Percentiles rank a stretch among this genome's conserved stretches.
Conservation (phyloP, 106 monocot genomes). For the Apostasia shenzhenica region DNA sequence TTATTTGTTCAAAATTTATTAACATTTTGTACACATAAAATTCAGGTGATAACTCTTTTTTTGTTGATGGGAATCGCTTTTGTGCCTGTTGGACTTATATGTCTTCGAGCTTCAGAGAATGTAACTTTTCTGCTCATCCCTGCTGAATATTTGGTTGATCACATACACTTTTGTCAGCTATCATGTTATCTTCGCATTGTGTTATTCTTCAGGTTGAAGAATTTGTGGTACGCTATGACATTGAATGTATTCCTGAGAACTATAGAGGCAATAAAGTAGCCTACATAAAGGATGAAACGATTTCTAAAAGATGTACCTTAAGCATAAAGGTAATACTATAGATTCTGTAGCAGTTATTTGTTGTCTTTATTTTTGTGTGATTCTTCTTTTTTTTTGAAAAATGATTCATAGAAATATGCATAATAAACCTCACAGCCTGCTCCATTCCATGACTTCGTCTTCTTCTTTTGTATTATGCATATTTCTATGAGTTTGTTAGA, state of each 20-base stretch:
- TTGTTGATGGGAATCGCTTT: conserved; percentile 55
- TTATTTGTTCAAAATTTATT: background rate
- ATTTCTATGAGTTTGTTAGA: too few relatives aligned
- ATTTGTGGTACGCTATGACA: conserved; percentile 71
- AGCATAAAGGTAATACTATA: conserved; percentile 39
- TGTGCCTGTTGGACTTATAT: conserved; percentile 62
- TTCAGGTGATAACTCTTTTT: conserved; percentile 77
- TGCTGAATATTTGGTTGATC: background rate
- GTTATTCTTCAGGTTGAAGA: conserved; percentile 53
- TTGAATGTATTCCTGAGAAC: conserved; percentile 66
- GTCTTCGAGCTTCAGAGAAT: conserved; percentile 56
- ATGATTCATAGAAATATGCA: too few relatives aligned
- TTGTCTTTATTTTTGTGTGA: background rate
- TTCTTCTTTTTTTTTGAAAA: background rate
- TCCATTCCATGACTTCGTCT: too few relatives aligned
- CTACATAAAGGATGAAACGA: conserved; percentile 75
- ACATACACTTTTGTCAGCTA: background rate
- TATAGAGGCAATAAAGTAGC: conserved; percentile 71
- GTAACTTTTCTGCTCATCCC: conserved; percentile 20
- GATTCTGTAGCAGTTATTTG: background rate
- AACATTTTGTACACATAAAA: conserved; percentile 7
- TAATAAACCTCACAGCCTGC: too few relatives aligned
- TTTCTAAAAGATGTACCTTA: conserved; percentile 79
- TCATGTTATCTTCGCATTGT: conserved; percentile 5
- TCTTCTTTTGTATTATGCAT: too few relatives aligned